Base-by-base conservation (phyloP, 768 basidiomycete species). In the Hygrophorus russula region DNA sequence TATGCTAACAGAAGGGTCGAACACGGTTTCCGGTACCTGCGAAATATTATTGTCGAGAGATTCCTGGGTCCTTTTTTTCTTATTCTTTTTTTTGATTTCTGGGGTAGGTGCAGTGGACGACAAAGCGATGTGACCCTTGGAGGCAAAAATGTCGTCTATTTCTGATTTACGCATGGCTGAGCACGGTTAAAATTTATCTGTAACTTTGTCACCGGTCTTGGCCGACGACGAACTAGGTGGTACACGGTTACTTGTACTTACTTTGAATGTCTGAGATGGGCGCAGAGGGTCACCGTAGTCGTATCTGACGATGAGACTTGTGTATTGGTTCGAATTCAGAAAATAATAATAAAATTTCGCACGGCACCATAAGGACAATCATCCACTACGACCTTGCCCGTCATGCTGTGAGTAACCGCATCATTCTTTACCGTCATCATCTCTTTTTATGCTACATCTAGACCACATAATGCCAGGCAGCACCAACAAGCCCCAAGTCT, bases 141-240 rank as follows among this genome's bases (percentile, higher is more conserved):
- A 65, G 32, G 84, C 70, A 59, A 90, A 90, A 55, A 90, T 90
- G 53, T 75, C 76, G 70, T 90, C 87, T 59, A 90, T 90, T 72
- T 89, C 87, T 41, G 81, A 81, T 69, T 73, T 69, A 50, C 65
- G 51, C 66, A 70, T 41, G 29, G 13, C 27, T 41, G 52, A n/a
- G 51, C 50, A 56, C 48, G 49, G 24, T 24, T 7, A 7, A 24
- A 24, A 24, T 24, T 24, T 24, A 24, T 24, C 24, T 24, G 24
- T 24, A 3, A 24, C 24, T 24, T 24, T 24, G 24, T 24, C 24
- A 24, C 24, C n/a, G 24, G 24, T 24, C 24, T 24, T 24, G 24
- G 24, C 3, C 24, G 7, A 3, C 24, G 4, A 24, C 7, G 4
- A 24, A n/a, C n/a, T n/a, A n/a, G n/a, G n/a, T n/a, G n/a, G n/a